Evolutionary conservation across 2,329 filamentous ascomycete species (phyloP).

Genomic region (Alternaria angustiovoidea): DNA sequence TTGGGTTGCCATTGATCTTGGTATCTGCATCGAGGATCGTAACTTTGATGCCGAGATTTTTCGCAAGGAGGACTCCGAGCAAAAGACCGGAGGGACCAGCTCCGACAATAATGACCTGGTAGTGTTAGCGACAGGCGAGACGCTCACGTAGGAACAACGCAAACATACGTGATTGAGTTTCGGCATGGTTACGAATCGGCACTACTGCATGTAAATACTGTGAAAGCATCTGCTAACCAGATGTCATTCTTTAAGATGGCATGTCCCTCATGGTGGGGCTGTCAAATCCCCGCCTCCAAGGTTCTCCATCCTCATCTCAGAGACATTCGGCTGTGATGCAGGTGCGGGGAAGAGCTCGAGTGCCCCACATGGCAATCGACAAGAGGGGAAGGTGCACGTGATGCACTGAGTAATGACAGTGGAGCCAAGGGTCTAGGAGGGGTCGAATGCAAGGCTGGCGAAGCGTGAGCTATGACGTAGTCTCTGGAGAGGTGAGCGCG

Average conservation of each 20-base stretch:
- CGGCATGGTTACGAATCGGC: conserved; percentile 30
- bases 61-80: conserved; percentile 59
- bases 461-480: conserved; percentile 6
- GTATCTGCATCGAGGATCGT: conserved; percentile 64
- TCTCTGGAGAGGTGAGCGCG: not conserved
- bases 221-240: conserved; percentile 10
- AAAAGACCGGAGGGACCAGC: conserved; percentile 47
- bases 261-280: conserved; percentile 29
- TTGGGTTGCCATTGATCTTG: conserved; percentile 66
- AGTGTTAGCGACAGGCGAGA: conserved; percentile 12
- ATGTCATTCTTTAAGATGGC: conserved; percentile 10
- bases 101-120: conserved; percentile 42
- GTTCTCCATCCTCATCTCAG: conserved; percentile 19
- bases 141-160: not conserved
- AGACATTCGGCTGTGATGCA: conserved; percentile 6
- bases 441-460: not conserved
- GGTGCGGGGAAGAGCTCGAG: conserved; percentile 25
- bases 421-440: conserved; percentile 2
- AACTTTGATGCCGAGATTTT: conserved; percentile 59
- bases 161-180: conserved; percentile 42
- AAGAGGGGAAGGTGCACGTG: conserved; percentile 10
- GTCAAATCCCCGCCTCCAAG: conserved; percentile 10
- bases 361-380: conserved; percentile 26
- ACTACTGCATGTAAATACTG: conserved; percentile 9
- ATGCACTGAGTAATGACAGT: conserved; percentile 7